These are phyloP conservation scores for Calonectria leucothoes DNA, from an alignment of 2,329 filamentous ascomycete genomes.

Conservation along the genomic window DNA sequence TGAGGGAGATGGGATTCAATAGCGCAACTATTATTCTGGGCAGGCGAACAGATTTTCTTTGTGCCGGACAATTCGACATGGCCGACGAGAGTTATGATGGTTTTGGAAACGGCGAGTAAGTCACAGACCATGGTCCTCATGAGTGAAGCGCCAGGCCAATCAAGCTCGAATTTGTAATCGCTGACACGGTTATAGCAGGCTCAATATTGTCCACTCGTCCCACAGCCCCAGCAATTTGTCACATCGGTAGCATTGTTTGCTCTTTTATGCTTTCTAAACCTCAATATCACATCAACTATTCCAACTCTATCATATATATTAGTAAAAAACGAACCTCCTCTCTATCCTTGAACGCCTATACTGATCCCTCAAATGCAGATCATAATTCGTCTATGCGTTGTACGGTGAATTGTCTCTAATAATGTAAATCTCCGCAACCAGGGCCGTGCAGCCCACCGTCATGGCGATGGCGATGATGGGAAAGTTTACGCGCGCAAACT, in stretches of 20 bases:
- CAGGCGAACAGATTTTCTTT: not conserved
- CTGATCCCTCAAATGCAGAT: not conserved
- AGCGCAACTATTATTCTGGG: too few species aligned
- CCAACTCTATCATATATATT: not conserved
- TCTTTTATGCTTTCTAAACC: not conserved
- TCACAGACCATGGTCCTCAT: too few species aligned
- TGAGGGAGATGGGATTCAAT: too few species aligned
- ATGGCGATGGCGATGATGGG: slow-evolving; percentile 78
- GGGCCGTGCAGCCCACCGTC: slow-evolving; percentile 70
- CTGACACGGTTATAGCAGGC: not conserved
- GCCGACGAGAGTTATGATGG: too few species aligned
- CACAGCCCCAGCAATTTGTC: not conserved
- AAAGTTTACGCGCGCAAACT: slow-evolving; percentile 77
- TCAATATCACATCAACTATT: not conserved
- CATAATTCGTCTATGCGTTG: not conserved
- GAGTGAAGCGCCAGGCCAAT: too few species aligned
- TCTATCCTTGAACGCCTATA: not conserved
- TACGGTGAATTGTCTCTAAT: slow-evolving; percentile 33
- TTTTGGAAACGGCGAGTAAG: too few species aligned
- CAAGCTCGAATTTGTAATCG: not conserved
- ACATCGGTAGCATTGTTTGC: not conserved
- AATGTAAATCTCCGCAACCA: slow-evolving; percentile 74
- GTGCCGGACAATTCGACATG: too few species aligned
- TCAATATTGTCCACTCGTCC: not conserved
- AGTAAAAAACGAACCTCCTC: not conserved